Evolutionary conservation across 495 filamentous ascomycete species (phyloP), one percentile per base, ranked within the genome.

Genomic region (Staphylotrichum tortipilum): DNA sequence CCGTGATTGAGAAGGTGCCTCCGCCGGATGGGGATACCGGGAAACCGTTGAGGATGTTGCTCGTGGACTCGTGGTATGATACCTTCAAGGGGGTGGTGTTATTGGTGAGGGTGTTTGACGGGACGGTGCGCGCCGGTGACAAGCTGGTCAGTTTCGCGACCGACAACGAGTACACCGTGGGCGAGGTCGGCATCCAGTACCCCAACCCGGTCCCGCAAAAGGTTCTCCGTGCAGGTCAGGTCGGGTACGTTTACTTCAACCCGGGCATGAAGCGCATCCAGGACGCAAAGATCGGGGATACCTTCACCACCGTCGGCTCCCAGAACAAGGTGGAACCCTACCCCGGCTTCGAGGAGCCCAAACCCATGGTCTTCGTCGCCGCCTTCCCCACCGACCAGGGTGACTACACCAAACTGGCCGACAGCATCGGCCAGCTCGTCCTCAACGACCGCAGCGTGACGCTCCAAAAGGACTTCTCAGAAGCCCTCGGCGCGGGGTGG

Each of bases 31-130:
- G 89, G n/a, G 82, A 89, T 56, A 61, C 69, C 40, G 71, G 61
- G 8, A 84, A 78, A 55, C 86, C 88, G 14, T 67, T 96, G 26
- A 79, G 86, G 31, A 81, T 97, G 70, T 69, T 98, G 7, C 79
- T 98, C 18, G 89, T 98, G 35, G 92, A 98, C 63, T 95, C 89
- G 7, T 98, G 92, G 92, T 98, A 98, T 63, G 88, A 94, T 53
- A 88, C 81, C 38, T 98, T 95, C 67, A 87, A 86, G 53, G 92
- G 92, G 15, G 92, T 98, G 22, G 87, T 98, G 31, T 76, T 95
- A 44, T 76, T 98, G 8, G 88, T 98, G 29, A 78, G 92, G 12
- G 74, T 98, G 38, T 98, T 98, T 60, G 89, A 97, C 52, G 92
- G 92, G 14, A 78, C 79, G 47, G 73, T 97, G 40, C 81, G 77